Evolutionary conservation across 805 yeast species (phyloP), one percentile per base, ranked within the genome.

Genomic region (Jamesozyma spencerorum): DNA sequence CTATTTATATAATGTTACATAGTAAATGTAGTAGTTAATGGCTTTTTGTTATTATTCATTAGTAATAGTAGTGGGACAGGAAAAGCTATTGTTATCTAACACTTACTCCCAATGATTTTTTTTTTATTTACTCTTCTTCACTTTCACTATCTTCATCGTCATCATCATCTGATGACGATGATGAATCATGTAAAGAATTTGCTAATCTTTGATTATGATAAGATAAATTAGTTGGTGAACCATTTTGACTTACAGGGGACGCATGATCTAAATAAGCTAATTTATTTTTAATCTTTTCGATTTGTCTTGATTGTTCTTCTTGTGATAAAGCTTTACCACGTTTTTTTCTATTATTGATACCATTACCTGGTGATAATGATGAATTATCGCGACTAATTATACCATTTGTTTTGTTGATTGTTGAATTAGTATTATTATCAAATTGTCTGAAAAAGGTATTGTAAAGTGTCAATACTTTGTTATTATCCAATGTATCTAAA

Each of bases 401-500:
- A 5, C 42, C 47, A 24, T 41, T 42, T 40, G 63, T 70, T 26
- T 59, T 58, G 18, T 63, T 53, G 13, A 18, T 32, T 8, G 26
- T 22, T 3, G 27, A 5, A 4, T 39, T 39, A 7, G 43, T 41
- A 12, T 47, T 31, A 18, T 52, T 47, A 36, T 55, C 59, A 49
- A 57, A 62, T 56, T 67, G 69, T 61, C 70, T 68, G 57, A 81
- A 84, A 50, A 92, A 86, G 51, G 81, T 84, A 59, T 82, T 81
- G 70, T 87, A 90, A 47, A 92, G 69, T 55, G 85, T 84, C 58
- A 85, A 65, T 40, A 90, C 73, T 1, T 97, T 88, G 32, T 75
- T 68, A 48, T 85, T 86, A 53, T 85, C 95, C 51, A 92, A 72
- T 63, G 82, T 82, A 59, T 92, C 97, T 79, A 92, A 83, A 63